These are phyloP conservation scores for Saposhnikovia divaricata DNA, from an alignment of 129 eudicot genomes.

Conservation along the genomic window DNA sequence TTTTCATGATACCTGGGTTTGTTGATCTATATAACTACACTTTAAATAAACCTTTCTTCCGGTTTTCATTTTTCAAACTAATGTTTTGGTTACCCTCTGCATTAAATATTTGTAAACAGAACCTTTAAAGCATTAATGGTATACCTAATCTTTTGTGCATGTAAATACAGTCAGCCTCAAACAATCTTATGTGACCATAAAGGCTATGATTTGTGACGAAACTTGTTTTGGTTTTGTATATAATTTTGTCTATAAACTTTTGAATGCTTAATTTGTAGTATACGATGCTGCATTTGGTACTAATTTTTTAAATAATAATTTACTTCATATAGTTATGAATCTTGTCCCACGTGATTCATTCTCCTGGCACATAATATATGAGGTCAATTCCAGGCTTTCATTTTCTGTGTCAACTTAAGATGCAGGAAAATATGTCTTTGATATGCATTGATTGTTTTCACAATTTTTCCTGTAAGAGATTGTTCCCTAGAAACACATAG, in stretches of 20 bases:
- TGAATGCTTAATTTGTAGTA: background rate
- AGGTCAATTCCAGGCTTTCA: background rate
- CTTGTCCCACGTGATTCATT: background rate
- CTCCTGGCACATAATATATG: background rate
- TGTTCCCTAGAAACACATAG: background rate
- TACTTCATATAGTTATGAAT: background rate
- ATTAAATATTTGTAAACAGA: background rate
- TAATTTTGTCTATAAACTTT: background rate
- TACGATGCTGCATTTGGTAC: slow-evolving; percentile 2
- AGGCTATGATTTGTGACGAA: background rate
- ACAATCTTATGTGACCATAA: background rate
- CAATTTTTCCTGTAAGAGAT: background rate
- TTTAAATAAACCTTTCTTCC: background rate
- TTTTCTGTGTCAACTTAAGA: background rate
- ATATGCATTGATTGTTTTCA: background rate
- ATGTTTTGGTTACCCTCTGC: background rate
- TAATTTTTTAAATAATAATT: background rate
- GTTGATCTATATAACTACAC: background rate
- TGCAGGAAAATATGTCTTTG: background rate
- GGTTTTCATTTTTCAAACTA: background rate
- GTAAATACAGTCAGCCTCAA: background rate
- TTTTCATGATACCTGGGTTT: background rate
- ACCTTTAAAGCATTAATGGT: background rate
- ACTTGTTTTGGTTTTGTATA: background rate
- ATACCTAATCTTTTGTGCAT: background rate